phyloP scores from a whole-genome alignment of 2,329 filamentous ascomycete genomes.

The Dothideomycetes sp. region DNA sequence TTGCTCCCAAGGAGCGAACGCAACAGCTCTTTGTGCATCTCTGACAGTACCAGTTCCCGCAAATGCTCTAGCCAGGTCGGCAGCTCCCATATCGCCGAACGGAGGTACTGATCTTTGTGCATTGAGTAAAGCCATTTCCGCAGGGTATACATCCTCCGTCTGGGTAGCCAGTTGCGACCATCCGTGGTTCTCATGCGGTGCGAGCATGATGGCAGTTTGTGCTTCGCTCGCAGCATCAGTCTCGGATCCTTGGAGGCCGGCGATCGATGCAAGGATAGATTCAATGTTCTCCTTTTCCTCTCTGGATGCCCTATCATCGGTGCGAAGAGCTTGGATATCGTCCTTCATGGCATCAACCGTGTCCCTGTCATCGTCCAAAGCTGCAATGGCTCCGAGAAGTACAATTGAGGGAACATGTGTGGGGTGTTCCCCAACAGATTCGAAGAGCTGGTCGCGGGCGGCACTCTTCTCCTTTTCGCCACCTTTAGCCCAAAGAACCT shows the following conservation, averaged over 20 bases:
- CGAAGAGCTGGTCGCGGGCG: conserved; percentile 70
- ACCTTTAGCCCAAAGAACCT: conserved; percentile 88
- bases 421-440: conserved; percentile 61
- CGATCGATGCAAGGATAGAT: conserved; percentile 64
- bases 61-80: conserved; percentile 62
- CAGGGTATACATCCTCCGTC: conserved; percentile 43
- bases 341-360: conserved; percentile 69
- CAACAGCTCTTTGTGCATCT: conserved; percentile 66
- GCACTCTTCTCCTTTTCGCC: conserved; percentile 61
- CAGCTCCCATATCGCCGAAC: conserved; percentile 53
- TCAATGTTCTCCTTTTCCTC: conserved; percentile 59
- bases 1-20: conserved; percentile 69
- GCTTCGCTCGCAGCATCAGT: conserved; percentile 40
- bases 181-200: conserved; percentile 66
- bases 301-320: conserved; percentile 50
- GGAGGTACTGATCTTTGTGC: conserved; percentile 66
- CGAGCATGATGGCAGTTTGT: conserved; percentile 67
- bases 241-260: conserved; percentile 40
- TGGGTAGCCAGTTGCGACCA: conserved; percentile 65
- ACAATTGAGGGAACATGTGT: conserved; percentile 71
- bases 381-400: conserved; percentile 71
- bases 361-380: conserved; percentile 69
- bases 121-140: conserved; percentile 74
- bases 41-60: conserved; percentile 58
- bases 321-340: conserved; percentile 64